These are phyloP conservation scores for Pyrenophora tritici-repentis DNA, from an alignment of 2,329 filamentous ascomycete genomes.

Conservation along the genomic window DNA sequence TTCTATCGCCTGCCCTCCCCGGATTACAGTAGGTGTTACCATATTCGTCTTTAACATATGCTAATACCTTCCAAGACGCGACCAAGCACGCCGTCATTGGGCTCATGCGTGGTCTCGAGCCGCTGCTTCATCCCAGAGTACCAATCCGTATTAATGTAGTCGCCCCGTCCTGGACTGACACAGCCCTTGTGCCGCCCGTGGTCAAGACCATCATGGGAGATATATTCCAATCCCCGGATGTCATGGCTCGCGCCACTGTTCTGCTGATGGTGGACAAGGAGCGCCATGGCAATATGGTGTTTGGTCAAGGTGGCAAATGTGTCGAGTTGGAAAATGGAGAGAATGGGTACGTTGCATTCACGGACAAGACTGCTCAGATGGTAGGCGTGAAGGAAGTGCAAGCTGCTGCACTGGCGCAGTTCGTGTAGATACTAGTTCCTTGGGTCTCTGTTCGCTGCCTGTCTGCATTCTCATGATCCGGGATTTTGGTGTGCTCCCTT, in stretches of 20 bases:
- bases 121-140: constrained; percentile 25
- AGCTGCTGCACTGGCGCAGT: neutral
- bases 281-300: constrained; percentile 36
- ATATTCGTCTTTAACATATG: neutral
- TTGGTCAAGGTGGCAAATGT: constrained; percentile 30
- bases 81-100: constrained; percentile 42
- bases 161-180: constrained; percentile 41
- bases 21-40: constrained; percentile 36
- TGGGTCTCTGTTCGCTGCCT: no score
- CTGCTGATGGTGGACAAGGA: constrained; percentile 35
- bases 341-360: constrained; percentile 22
- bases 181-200: constrained; percentile 25
- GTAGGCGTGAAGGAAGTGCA: neutral
- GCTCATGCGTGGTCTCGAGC: constrained; percentile 32
- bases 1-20: constrained; percentile 29
- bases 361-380: no score
- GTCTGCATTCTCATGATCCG: no score
- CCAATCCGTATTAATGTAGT: constrained; percentile 44
- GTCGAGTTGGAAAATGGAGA: constrained; percentile 38
- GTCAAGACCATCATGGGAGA: constrained; percentile 23
- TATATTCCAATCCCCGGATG: constrained; percentile 29
- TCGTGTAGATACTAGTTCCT: no score
- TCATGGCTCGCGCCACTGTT: constrained; percentile 29
- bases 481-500: no score
- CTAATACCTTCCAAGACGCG: constrained; percentile 24